phyloP scores from a whole-genome alignment of 225 moss, liverwort and hornwort genomes.

The Asterella californica region DNA sequence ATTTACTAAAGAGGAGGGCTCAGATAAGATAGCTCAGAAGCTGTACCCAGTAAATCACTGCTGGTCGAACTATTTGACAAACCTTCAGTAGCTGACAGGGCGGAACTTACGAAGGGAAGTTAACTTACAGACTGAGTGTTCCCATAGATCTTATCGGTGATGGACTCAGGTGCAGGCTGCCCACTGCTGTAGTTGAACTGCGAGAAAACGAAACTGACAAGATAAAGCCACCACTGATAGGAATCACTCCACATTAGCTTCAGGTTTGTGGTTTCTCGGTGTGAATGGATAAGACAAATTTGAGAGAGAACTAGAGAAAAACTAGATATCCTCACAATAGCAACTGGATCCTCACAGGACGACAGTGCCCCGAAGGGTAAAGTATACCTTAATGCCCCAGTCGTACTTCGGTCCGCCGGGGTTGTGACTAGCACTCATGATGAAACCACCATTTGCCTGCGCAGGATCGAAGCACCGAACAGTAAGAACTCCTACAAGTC shows the following conservation, averaged over 20 bases:
- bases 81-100: not conserved
- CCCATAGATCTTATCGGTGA: slow-evolving; percentile 87
- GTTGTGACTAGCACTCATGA: slow-evolving; percentile 99
- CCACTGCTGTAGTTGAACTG: slow-evolving; percentile 91
- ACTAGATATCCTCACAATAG: not conserved
- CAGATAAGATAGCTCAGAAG: not conserved
- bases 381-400: slow-evolving; percentile 80
- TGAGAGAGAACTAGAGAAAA: not conserved
- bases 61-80: not conserved
- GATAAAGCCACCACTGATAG: not conserved
- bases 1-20: not conserved
- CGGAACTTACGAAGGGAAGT: not conserved
- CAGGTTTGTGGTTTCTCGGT: not conserved
- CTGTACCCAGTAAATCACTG: not conserved
- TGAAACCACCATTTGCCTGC: slow-evolving; percentile 86
- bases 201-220: not conserved
- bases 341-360: not conserved
- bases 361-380: not conserved
- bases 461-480: not conserved
- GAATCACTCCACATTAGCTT: not conserved
- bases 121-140: slow-evolving; percentile 61
- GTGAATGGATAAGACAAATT: not conserved
- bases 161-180: slow-evolving; percentile 86
- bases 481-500: not conserved
- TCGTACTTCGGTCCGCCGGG: slow-evolving; percentile 92